Conservation (phyloP, 1,139 yeast genomes). For the Blastobotrys proliferans region DNA sequence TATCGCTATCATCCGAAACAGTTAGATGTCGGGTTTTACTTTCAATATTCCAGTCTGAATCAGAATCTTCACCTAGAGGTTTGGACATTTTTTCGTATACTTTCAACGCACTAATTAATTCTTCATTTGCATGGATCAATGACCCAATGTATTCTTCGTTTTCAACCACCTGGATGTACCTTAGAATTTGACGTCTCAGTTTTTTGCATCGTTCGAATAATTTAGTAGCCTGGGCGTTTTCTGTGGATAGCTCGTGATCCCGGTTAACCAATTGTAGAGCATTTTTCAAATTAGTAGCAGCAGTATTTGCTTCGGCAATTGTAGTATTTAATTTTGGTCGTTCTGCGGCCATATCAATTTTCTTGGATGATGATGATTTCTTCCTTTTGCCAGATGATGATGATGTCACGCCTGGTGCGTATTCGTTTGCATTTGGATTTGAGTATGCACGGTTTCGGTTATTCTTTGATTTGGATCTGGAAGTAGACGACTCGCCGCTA, state of each 20-base stretch:
- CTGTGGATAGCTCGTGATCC: conserved; percentile 53
- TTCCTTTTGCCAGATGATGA: conserved; percentile 1
- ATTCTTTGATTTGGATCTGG: background rate
- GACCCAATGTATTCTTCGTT: conserved; percentile 82
- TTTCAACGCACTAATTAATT: conserved; percentile 68
- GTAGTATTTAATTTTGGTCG: conserved; percentile 65
- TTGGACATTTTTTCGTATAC: conserved; percentile 59
- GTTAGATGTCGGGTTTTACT: conserved; percentile 20
- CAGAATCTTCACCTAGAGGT: conserved; percentile 46
- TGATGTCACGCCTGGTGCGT: background rate
- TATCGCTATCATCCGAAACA: conserved; percentile 18
- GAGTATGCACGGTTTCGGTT: background rate
- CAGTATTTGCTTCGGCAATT: conserved; percentile 73
- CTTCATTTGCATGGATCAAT: conserved; percentile 83
- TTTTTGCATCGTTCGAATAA: conserved; percentile 72
- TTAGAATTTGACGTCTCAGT: conserved; percentile 69
- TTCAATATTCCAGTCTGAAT: conserved; percentile 32
- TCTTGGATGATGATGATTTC: conserved; percentile 5
- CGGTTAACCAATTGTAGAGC: conserved; percentile 52
- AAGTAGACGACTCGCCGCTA: background rate
- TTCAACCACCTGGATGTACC: conserved; percentile 77
- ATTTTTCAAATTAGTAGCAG: conserved; percentile 69
- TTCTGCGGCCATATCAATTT: conserved; percentile 60
- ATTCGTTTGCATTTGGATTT: conserved; percentile 11
- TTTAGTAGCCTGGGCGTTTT: conserved; percentile 53